Evolutionary conservation across 2,329 filamentous ascomycete species (phyloP).

Genomic region (Microsporum audouinii): DNA sequence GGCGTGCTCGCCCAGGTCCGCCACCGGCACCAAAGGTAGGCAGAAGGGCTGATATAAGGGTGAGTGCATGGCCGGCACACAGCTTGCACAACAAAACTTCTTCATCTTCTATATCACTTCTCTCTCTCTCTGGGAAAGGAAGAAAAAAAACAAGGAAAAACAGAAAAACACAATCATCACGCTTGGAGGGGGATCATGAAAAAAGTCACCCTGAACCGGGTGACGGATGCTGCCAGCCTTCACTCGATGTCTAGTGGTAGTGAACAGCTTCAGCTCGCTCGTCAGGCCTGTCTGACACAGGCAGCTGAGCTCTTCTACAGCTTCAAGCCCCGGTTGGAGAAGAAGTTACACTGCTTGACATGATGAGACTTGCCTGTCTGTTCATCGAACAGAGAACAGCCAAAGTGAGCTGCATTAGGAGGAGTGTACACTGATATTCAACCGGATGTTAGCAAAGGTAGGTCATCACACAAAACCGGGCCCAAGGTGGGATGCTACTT

Average conservation of each 20-base stretch:
- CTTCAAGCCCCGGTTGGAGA: slow-evolving; percentile 46
- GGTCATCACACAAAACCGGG: not conserved
- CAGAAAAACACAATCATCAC: not conserved
- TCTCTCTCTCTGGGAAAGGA: not conserved
- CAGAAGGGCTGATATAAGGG: not conserved
- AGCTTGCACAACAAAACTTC: not conserved
- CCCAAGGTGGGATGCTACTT: slow-evolving; percentile 21
- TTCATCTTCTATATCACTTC: not conserved
- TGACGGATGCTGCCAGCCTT: not conserved
- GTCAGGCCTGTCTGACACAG: not conserved
- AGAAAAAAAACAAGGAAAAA: not conserved
- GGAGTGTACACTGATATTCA: slow-evolving; percentile 58
- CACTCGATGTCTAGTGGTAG: not conserved
- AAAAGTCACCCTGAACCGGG: not conserved
- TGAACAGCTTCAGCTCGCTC: not conserved
- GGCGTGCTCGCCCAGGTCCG: not conserved
- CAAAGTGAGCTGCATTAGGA: slow-evolving; percentile 72
- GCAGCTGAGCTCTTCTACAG: slow-evolving; percentile 9
- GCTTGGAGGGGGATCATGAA: not conserved
- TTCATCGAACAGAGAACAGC: slow-evolving; percentile 71
- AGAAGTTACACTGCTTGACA: slow-evolving; percentile 59
- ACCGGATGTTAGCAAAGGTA: slow-evolving; percentile 1
- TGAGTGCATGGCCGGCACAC: not conserved
- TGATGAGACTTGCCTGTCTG: slow-evolving; percentile 63
- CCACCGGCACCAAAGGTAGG: not conserved